These are phyloP conservation scores for Pseudevernia furfuracea DNA, from an alignment of 495 filamentous ascomycete genomes.

Conservation along the genomic window DNA sequence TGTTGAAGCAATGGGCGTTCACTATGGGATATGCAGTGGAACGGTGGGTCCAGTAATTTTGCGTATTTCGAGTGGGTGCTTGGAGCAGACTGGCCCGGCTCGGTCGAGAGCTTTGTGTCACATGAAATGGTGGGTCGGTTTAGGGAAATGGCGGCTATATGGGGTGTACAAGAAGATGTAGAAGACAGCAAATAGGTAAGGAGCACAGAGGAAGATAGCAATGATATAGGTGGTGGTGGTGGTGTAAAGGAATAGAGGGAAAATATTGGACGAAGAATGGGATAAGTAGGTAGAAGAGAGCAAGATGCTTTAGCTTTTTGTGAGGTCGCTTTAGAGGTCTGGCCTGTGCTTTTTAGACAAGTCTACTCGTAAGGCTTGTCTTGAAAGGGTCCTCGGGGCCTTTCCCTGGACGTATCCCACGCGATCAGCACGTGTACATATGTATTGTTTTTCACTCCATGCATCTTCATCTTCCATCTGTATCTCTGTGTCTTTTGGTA, in stretches of 20 bases:
- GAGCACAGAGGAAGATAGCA: not conserved
- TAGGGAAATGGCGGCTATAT: not conserved
- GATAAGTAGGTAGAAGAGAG: not conserved
- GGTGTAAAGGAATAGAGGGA: not conserved
- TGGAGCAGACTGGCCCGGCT: slow-evolving; percentile 2
- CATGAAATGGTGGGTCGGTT: not conserved
- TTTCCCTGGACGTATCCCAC: slow-evolving; percentile 12
- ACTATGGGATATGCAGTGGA: not conserved
- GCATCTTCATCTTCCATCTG: not conserved
- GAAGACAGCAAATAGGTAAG: not conserved
- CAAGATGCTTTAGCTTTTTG: not conserved
- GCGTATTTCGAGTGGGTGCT: not conserved
- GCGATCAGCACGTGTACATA: slow-evolving; percentile 24
- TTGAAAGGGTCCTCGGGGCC: not conserved
- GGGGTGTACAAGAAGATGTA: not conserved
- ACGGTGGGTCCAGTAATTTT: not conserved
- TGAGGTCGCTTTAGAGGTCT: not conserved
- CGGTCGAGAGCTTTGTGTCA: not conserved
- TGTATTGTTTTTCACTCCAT: not conserved
- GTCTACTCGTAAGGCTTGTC: slow-evolving; percentile 9
- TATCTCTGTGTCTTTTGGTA: not conserved
- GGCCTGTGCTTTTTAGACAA: slow-evolving; percentile 7
- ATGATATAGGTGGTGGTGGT: not conserved
- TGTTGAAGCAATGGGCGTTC: not conserved
- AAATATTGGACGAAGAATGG: not conserved